These are phyloP conservation scores for Westerdykella ornata DNA, from an alignment of 2,329 filamentous ascomycete species.

Conservation along the genomic window DNA sequence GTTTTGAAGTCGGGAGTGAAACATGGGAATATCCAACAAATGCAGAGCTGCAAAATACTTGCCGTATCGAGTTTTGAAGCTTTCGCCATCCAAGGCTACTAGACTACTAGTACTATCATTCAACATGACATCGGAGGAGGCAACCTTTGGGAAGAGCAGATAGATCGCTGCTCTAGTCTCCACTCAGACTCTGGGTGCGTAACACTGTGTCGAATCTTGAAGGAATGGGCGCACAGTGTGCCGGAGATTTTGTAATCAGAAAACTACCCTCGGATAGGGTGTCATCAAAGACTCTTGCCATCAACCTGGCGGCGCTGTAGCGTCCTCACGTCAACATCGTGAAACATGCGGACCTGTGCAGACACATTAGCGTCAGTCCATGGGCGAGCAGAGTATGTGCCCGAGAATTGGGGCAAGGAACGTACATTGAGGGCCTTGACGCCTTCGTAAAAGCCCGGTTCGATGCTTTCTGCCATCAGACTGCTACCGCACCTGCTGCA, in stretches of 20 bases:
- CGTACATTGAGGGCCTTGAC: conserved; percentile 27
- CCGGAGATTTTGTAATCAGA: neutral
- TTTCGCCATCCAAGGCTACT: no score
- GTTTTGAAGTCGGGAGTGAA: no score
- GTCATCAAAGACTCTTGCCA: conserved; percentile 13
- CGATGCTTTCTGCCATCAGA: conserved; percentile 22
- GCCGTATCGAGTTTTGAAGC: no score
- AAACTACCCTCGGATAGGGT: neutral
- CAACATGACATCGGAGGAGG: no score
- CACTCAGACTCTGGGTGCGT: no score
- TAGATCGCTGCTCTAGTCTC: neutral
- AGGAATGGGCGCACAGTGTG: neutral
- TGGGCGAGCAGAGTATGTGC: neutral
- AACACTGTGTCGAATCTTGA: no score
- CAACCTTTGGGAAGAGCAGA: no score
- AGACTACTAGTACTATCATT: no score
- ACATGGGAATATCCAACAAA: no score
- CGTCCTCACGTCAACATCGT: conserved; percentile 21
- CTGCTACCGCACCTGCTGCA: conserved; percentile 26
- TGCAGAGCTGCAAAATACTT: no score
- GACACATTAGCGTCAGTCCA: neutral
- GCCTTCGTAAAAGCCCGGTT: conserved; percentile 23
- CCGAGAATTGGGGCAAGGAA: neutral
- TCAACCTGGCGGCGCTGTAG: conserved; percentile 18
- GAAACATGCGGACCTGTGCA: conserved; percentile 18